Conservation (phyloP, 2,329 filamentous ascomycete species). For the Fusarium buharicum region DNA sequence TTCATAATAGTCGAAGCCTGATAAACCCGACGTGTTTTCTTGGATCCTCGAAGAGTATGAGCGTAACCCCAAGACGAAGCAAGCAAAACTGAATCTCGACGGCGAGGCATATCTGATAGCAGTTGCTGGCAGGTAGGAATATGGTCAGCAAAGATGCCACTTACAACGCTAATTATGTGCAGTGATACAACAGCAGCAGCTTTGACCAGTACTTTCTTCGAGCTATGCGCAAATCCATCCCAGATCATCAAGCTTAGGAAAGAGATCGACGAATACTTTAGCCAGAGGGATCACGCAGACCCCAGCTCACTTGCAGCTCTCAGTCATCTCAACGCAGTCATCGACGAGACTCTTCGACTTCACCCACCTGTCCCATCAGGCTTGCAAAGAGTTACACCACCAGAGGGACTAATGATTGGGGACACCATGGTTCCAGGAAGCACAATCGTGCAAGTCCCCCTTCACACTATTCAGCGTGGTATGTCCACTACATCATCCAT, state of each 20-base stretch:
- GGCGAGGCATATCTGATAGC: constrained; percentile 48
- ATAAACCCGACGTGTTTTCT: constrained; percentile 47
- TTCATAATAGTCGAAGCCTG: constrained; percentile 17
- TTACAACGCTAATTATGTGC: not conserved
- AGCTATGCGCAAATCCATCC: constrained; percentile 49
- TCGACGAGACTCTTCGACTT: constrained; percentile 55
- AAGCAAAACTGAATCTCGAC: constrained; percentile 42
- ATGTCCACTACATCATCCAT: constrained; percentile 39
- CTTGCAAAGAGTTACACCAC: constrained; percentile 51
- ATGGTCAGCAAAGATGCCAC: rapidly evolving
- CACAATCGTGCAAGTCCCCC: constrained; percentile 30
- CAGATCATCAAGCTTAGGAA: constrained; percentile 48
- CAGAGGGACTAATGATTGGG: constrained; percentile 47
- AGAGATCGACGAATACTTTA: constrained; percentile 47
- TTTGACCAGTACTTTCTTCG: constrained; percentile 48
- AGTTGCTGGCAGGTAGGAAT: constrained; percentile 47
- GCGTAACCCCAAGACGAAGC: constrained; percentile 17
- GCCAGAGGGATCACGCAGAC: constrained; percentile 22
- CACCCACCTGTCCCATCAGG: constrained; percentile 52
- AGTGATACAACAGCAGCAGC: constrained; percentile 52
- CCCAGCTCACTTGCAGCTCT: constrained; percentile 38
- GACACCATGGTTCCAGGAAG: constrained; percentile 33
- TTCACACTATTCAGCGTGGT: constrained; percentile 48
- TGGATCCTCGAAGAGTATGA: constrained; percentile 47
- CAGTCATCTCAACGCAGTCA: constrained; percentile 49